Conservation (phyloP, 306 rosid genomes). For the Quercus rubra region DNA sequence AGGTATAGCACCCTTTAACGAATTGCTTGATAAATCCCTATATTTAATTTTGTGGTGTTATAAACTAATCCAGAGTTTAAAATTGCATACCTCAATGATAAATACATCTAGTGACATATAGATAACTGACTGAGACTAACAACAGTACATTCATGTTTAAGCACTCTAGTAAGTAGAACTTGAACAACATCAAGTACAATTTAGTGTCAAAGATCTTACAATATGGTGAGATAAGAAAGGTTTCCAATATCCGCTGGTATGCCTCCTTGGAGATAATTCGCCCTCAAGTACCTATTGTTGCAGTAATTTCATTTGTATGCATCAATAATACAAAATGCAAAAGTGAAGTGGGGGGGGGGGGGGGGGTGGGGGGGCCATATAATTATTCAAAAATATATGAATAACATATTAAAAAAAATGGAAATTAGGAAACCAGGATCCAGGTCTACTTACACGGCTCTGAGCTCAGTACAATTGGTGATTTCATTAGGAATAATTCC, state of each 20-base stretch:
- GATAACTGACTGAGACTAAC: background rate
- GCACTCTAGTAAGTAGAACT: background rate
- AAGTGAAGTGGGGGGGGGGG: too few relatives aligned
- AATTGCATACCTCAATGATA: background rate
- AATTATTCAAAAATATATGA: background rate
- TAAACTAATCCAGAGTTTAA: background rate
- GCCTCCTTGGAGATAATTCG: conserved; percentile 89
- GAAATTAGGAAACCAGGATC: background rate
- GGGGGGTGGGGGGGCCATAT: too few relatives aligned
- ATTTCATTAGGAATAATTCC: conserved; percentile 86
- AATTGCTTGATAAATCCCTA: conserved; percentile 90
- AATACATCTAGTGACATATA: background rate
- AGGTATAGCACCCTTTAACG: conserved; percentile 88
- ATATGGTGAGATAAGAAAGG: conserved; percentile 74
- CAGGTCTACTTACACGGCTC: conserved; percentile 72
- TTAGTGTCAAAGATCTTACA: conserved; percentile 49
- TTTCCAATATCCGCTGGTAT: conserved; percentile 87
- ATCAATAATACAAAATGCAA: background rate
- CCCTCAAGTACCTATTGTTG: conserved; percentile 76
- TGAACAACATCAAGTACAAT: background rate
- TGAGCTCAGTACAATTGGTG: conserved; percentile 78
- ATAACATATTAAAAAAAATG: background rate
- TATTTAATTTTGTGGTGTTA: conserved; percentile 13
- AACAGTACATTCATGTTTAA: background rate
- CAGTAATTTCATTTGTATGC: too few relatives aligned